Conservation (phyloP, 2,329 filamentous ascomycete genomes). For the Xenosphaeropsis pyriputrescens region DNA sequence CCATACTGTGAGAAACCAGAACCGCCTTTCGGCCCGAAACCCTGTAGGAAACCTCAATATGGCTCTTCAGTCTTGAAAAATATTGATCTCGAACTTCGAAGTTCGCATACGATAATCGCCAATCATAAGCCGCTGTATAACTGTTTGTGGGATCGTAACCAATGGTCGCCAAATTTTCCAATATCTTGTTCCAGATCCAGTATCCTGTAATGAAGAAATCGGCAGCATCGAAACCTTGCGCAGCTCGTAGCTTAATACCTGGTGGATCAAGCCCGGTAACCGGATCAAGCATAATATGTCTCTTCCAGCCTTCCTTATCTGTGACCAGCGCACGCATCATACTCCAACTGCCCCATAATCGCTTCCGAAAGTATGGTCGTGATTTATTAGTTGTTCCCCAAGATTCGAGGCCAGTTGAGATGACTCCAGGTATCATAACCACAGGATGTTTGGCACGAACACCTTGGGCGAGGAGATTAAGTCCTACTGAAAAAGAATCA, state of each 20-base stretch:
- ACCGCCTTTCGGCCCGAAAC: conserved; percentile 68
- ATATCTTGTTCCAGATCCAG: conserved; percentile 94
- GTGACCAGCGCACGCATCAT: conserved; percentile 95
- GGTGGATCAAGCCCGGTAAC: conserved; percentile 82
- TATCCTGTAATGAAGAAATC: conserved; percentile 89
- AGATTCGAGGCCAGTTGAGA: conserved; percentile 90
- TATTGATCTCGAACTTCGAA: conserved; percentile 86
- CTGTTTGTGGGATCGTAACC: conserved; percentile 81
- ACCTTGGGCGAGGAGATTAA: conserved; percentile 70
- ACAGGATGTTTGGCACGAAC: conserved; percentile 73
- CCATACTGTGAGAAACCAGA: conserved; percentile 92
- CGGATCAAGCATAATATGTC: conserved; percentile 93
- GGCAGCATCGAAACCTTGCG: conserved; percentile 92
- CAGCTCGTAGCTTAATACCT: conserved; percentile 76
- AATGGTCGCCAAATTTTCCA: conserved; percentile 90
- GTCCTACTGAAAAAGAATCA: conserved; percentile 83
- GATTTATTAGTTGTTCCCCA: conserved; percentile 85
- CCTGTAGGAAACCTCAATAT: conserved; percentile 74
- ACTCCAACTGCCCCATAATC: conserved; percentile 94
- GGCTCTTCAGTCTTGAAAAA: conserved; percentile 77
- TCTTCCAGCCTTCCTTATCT: conserved; percentile 91
- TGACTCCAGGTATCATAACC: conserved; percentile 95
- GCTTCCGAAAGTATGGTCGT: conserved; percentile 81
- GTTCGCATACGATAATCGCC: conserved; percentile 82
- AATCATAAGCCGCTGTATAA: conserved; percentile 67